Evolutionary conservation across 2,329 filamentous ascomycete species (phyloP).

Genomic region (Cercospora janseana): DNA sequence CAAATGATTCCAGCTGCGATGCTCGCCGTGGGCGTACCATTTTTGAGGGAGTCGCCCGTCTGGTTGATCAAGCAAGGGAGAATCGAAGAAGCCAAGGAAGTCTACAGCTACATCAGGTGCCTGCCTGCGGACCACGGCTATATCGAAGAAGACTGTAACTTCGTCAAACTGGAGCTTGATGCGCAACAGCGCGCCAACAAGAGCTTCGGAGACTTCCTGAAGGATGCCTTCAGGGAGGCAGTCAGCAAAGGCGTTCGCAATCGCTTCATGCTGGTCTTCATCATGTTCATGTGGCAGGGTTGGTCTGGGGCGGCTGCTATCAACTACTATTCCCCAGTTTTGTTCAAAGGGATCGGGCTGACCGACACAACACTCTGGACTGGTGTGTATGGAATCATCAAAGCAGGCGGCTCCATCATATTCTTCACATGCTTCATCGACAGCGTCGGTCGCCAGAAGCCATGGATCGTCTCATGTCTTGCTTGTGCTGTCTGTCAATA

Average conservation of each 20-base stretch:
- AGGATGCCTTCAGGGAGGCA: slow-evolving; percentile 35
- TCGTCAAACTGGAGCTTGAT: slow-evolving; percentile 36
- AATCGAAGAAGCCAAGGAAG: slow-evolving; percentile 22
- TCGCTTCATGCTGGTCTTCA: slow-evolving; percentile 42
- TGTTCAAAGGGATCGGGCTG: slow-evolving; percentile 40
- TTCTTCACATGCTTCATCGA: slow-evolving; percentile 43
- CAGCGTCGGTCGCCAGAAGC: slow-evolving; percentile 39
- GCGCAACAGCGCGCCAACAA: slow-evolving; percentile 35
- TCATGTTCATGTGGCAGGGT: slow-evolving; percentile 43
- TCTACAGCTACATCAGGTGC: slow-evolving; percentile 26
- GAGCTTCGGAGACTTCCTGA: slow-evolving; percentile 32
- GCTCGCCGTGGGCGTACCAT: slow-evolving; percentile 33
- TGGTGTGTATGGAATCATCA: slow-evolving; percentile 41
- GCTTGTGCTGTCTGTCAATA: slow-evolving; percentile 40
- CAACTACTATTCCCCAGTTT: slow-evolving; percentile 41
- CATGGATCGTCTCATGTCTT: slow-evolving; percentile 41
- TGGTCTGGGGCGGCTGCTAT: slow-evolving; percentile 39
- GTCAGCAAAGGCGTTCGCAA: slow-evolving; percentile 42
- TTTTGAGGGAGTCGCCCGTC: slow-evolving; percentile 37
- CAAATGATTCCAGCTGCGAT: slow-evolving; percentile 39
- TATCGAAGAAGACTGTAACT: slow-evolving; percentile 35
- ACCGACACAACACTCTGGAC: slow-evolving; percentile 40
- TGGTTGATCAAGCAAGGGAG: slow-evolving; percentile 33
- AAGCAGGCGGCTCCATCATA: slow-evolving; percentile 39
- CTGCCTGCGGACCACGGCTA: slow-evolving; percentile 27